Evolutionary conservation across 202 grass and related monocot genomes (phyloP), one percentile per base, ranked within the genome.

Genomic region (Schoenoplectus triqueter): DNA sequence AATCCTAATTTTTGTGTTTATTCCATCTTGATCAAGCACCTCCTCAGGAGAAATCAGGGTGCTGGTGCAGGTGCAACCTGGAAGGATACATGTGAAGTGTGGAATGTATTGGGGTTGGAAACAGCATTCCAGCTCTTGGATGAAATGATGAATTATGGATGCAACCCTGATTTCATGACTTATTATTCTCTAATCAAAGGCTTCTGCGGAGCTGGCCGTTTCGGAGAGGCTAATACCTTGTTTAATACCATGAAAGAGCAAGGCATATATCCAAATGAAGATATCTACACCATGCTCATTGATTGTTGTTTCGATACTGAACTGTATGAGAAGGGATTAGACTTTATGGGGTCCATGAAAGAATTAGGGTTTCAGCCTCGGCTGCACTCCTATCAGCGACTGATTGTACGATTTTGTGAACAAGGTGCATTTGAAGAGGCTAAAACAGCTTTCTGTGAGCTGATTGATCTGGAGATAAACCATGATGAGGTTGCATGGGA

Each of bases 401-500:
- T 98, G 73, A 86, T 95, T 85, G 62, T 87, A 73, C 92, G 95
- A 47, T 85, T 88, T 81, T 98, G 92, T 86, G 75, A 86, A 21
- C 81, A 93, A 84, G 88, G 89, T 69, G 86, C 78, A 49, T 89
- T 90, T 89, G 87, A 92, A 73, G 87, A 92, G 72, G 89, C 85
- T 86, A 92, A 90, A 86, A 86, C 47, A 50, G 63, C 93, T 57
- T 95, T 98, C 69, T 82, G 76, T 81, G 84, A 89, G 78, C 83
- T 98, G 77, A 87, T 95, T 88, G 87, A 78, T 76, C 75, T 89
- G 83, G 91, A 87, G 42, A 91, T 90, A 90, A 95, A 93, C 86
- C 86, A 90, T 68, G 90, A 95, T 93, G 95, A 98, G 87, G 82
- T 98, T 86, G 88, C 87, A 65, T 95, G 92, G 92, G 92, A 93